Conservation (phyloP, 2,329 filamentous ascomycete genomes). For the Stagonosporopsis chrysanthemi region DNA sequence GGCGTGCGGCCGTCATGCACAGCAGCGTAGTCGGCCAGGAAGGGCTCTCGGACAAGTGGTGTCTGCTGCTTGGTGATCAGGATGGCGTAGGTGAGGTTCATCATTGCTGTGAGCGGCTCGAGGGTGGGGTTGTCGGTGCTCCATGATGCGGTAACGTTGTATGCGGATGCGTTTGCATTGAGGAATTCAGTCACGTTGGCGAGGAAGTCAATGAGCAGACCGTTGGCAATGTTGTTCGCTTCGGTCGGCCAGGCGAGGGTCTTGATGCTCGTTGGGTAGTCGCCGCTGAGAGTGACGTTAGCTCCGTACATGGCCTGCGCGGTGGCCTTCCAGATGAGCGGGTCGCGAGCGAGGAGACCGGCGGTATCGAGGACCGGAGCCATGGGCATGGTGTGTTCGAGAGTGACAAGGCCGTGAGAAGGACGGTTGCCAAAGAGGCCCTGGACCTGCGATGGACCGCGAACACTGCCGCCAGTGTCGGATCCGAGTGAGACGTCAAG, state of each 20-base stretch:
- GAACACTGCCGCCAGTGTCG: slow-evolving; percentile 60
- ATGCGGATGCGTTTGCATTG: slow-evolving; percentile 46
- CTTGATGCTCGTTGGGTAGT: slow-evolving; percentile 54
- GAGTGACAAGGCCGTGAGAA: slow-evolving; percentile 55
- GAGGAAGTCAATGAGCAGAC: slow-evolving; percentile 54
- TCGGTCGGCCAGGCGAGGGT: slow-evolving; percentile 54
- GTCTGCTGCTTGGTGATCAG: slow-evolving; percentile 59
- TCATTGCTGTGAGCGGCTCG: slow-evolving; percentile 45
- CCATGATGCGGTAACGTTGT: slow-evolving; percentile 50
- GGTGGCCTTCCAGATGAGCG: slow-evolving; percentile 53
- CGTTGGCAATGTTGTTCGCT: slow-evolving; percentile 40
- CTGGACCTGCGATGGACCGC: slow-evolving; percentile 57
- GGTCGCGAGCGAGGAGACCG: slow-evolving; percentile 57
- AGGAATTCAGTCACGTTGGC: slow-evolving; percentile 55
- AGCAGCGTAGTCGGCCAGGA: slow-evolving; percentile 59
- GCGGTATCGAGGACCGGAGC: slow-evolving; percentile 58
- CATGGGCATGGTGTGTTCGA: slow-evolving; percentile 59
- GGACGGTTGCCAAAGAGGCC: slow-evolving; percentile 61
- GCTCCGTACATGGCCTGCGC: slow-evolving; percentile 55
- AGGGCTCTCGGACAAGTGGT: slow-evolving; percentile 56
- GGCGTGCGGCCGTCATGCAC: slow-evolving; percentile 55
- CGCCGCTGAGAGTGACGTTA: slow-evolving; percentile 54
- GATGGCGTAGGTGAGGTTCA: slow-evolving; percentile 56
- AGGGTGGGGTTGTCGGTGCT: slow-evolving; percentile 42
- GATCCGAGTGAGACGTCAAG: slow-evolving; percentile 60